phyloP scores from a whole-genome alignment of 2,329 filamentous ascomycete species.

The Ophiostoma sp. region DNA sequence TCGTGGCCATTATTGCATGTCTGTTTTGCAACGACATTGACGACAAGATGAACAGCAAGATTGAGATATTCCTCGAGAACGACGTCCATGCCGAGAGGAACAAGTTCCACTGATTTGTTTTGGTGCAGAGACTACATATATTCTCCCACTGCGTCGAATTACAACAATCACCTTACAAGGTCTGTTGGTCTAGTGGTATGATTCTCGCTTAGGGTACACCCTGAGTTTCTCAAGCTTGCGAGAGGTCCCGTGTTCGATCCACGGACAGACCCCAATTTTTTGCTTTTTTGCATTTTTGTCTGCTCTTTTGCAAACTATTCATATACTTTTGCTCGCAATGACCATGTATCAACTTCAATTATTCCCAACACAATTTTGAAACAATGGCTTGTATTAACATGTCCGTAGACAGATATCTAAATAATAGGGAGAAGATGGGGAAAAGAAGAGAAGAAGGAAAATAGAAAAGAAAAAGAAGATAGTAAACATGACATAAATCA shows the following conservation, averaged over 20 bases:
- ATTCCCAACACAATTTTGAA: not conserved
- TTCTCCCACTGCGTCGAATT: not conserved
- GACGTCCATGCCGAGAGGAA: constrained; percentile 34
- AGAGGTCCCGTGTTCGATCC: constrained; percentile 19
- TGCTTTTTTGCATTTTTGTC: not conserved
- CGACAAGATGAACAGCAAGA: constrained; percentile 37
- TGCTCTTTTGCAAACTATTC: no score
- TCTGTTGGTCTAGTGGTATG: constrained; percentile 54
- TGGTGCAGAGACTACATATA: not conserved
- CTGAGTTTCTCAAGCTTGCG: constrained; percentile 16
- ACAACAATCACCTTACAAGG: not conserved
- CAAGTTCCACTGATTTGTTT: constrained; percentile 25
- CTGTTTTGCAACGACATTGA: constrained; percentile 35
- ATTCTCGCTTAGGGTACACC: constrained; percentile 56
- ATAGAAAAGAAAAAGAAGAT: not conserved
- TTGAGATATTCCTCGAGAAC: constrained; percentile 36
- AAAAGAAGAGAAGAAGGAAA: not conserved
- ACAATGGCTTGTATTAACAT: constrained; percentile 13
- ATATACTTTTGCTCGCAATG: no score
- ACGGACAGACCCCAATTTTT: constrained; percentile 17
- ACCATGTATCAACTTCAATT: no score
- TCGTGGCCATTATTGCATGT: constrained; percentile 34
- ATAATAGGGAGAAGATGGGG: not conserved
- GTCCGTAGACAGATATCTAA: constrained; percentile 14
- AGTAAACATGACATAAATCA: not conserved